A percentile compares a stretch with the other conserved stretches of the same genome.
These are phyloP conservation scores for Ceratobasidium sp. DNA, from an alignment of 1,284 basidiomycete genomes.

Conservation along the genomic window DNA sequence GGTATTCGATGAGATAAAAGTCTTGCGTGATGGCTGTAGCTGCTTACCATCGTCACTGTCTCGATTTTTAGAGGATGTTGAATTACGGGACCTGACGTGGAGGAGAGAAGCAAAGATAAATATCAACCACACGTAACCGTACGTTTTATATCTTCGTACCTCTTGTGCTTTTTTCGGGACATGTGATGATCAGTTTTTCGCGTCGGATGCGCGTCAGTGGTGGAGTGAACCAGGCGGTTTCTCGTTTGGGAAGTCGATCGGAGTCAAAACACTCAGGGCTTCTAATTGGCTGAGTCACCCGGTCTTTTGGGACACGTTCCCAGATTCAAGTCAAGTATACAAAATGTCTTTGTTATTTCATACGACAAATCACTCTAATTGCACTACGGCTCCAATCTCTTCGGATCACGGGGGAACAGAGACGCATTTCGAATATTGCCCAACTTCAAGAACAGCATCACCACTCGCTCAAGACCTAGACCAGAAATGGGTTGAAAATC, in stretches of 20 bases:
- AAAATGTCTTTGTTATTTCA: background rate
- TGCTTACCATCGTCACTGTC: conserved; percentile 2
- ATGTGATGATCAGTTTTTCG: conserved; percentile 7
- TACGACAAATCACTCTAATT: background rate
- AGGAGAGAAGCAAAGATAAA: background rate
- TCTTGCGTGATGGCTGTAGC: background rate
- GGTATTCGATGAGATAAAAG: background rate
- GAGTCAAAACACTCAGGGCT: conserved; percentile 18
- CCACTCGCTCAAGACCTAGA: conserved; percentile 85
- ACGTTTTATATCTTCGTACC: background rate
- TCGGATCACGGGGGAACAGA: conserved; percentile 93
- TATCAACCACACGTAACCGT: too few species aligned
- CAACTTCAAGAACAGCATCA: conserved; percentile 94
- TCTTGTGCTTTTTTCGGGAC: conserved; percentile 26
- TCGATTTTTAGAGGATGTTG: background rate
- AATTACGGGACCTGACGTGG: background rate
- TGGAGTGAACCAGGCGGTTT: conserved; percentile 1
- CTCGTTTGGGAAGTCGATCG: conserved; percentile 1
- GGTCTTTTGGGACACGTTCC: conserved; percentile 9
- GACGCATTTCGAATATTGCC: conserved; percentile 95
- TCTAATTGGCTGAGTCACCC: conserved; percentile 36
- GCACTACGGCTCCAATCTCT: conserved; percentile 54
- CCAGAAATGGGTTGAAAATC: background rate
- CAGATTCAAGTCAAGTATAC: background rate
- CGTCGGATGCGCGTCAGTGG: background rate